Base-by-base conservation (phyloP, 2,329 filamentous ascomycete genomes). In the Emergomyces orientalis region DNA sequence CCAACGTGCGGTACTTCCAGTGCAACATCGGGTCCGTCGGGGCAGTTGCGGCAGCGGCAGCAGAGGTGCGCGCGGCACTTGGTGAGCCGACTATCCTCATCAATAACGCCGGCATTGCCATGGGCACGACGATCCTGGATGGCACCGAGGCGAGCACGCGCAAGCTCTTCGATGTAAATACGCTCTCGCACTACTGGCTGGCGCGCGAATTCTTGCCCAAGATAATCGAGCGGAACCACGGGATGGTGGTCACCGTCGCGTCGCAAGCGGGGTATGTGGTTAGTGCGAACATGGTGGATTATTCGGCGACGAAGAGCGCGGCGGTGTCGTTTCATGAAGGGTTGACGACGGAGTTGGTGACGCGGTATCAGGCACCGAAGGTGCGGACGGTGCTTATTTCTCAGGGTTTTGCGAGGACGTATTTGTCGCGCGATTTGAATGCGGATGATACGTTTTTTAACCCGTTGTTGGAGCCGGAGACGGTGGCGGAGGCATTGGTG, bases 121-220 rank as follows among this genome's bases (percentile, higher is more conserved):
- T 64, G 25, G 86, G 85, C 64, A 84, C 84, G 66, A 81, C 80
- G 5, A 81, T 91, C 66, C 79, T 90, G 56, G 79, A 82, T 34
- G 73, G 80, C 27, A 80, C 80, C 0, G 82, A 86, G 60, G 77
- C 77, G 25, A 82, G 86, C 67, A 79, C 88, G 65, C 82, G 83
- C 45, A 83, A 86, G 68, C 88, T 86, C 60, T 89, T 90, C 72
- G 85, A 86, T 64, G 85, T 91, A 68, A 91, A 91, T 75, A 78
- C 85, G 0, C 72, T 90, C 39, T 79, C 85, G 2, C 87, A 88
- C 74, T 89, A 84, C 77, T 86, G 82, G 79, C 80, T 86, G n/a
- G 76, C 81, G 7, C 82, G 85, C 70, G 82, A 86, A 63, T 90
- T 90, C 74, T 76, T 91, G 1, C 88, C 88, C 0, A 71, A 76